These are phyloP conservation scores for Globisporangium mamillatum DNA, from an alignment of 352 stramenopile genomes.

Conservation along the genomic window DNA sequence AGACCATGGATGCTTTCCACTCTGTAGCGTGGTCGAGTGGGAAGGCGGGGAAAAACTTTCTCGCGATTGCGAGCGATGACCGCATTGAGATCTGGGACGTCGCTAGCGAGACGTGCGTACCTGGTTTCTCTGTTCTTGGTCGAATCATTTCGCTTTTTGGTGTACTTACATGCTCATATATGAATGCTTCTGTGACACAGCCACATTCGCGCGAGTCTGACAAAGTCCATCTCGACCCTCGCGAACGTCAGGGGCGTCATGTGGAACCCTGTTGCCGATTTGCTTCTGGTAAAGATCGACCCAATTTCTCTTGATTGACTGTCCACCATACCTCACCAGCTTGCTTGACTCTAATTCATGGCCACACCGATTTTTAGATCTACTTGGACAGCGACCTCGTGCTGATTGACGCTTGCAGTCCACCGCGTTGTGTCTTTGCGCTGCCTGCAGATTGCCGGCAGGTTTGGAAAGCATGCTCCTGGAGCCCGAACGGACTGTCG, in stretches of 20 bases:
- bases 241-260: conserved; percentile 24
- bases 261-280: conserved; percentile 34
- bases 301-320: not conserved
- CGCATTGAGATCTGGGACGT: conserved; percentile 39
- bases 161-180: conserved; percentile 5
- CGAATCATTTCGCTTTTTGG: not conserved
- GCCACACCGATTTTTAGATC: conserved; percentile 12
- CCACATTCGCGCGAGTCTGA: conserved; percentile 12
- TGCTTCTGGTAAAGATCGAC: conserved; percentile 27
- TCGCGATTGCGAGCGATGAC: conserved; percentile 26
- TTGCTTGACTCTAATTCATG: not conserved
- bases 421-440: conserved; percentile 20
- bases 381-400: conserved; percentile 30
- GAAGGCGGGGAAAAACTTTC: conserved; percentile 19
- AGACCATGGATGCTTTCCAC: conserved; percentile 4
- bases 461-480: conserved; percentile 29
- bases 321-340: not conserved
- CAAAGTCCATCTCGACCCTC: conserved; percentile 2
- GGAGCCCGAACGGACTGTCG: conserved; percentile 42
- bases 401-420: conserved; percentile 21
- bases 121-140: not conserved
- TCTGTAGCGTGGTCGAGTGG: conserved; percentile 31
- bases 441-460: conserved; percentile 10
- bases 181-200: not conserved
- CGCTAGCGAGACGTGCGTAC: conserved; percentile 21